Conservation (phyloP, 2,329 filamentous ascomycete species). For the Paramyrothecium roridum region DNA sequence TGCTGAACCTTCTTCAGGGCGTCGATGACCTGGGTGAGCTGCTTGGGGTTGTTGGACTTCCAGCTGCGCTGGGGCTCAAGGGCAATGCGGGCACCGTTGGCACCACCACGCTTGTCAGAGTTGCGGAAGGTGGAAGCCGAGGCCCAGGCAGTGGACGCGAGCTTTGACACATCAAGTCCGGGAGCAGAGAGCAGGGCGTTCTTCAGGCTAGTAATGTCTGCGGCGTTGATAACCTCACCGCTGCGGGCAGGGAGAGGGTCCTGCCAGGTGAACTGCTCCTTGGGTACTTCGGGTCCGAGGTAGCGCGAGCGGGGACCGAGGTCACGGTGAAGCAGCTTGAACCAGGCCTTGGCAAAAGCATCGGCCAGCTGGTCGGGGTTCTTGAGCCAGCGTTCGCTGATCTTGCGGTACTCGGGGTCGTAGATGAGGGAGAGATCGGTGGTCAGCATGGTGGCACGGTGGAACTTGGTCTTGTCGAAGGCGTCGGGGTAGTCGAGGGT, state of each 20-base stretch:
- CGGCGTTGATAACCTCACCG: slow-evolving; percentile 57
- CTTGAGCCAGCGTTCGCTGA: slow-evolving; percentile 66
- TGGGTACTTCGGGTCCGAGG: slow-evolving; percentile 70
- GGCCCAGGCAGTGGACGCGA: slow-evolving; percentile 66
- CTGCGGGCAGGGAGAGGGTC: slow-evolving; percentile 64
- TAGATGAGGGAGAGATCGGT: slow-evolving; percentile 70
- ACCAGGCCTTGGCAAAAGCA: slow-evolving; percentile 73
- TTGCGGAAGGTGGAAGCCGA: slow-evolving; percentile 71
- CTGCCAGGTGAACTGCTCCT: slow-evolving; percentile 70
- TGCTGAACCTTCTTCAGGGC: slow-evolving; percentile 63
- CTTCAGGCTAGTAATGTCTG: slow-evolving; percentile 65
- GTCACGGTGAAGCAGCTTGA: slow-evolving; percentile 80
- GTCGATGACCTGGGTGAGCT: slow-evolving; percentile 59
- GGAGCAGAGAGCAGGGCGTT: slow-evolving; percentile 57
- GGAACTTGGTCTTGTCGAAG: slow-evolving; percentile 68
- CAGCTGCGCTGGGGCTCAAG: slow-evolving; percentile 70
- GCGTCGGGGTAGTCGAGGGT: slow-evolving; percentile 68
- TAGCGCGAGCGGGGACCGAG: slow-evolving; percentile 70
- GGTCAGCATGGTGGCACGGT: slow-evolving; percentile 72
- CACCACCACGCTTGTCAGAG: slow-evolving; percentile 78
- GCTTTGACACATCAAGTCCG: slow-evolving; percentile 57
- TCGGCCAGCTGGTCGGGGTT: slow-evolving; percentile 67
- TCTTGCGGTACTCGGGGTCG: slow-evolving; percentile 73
- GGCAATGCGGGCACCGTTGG: slow-evolving; percentile 76
- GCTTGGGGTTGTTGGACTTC: slow-evolving; percentile 69